A percentile compares a stretch with the other conserved stretches of the same genome.
Conservation (phyloP, 1,284 basidiomycete genomes). For the Sphaerobolus stellatus region DNA sequence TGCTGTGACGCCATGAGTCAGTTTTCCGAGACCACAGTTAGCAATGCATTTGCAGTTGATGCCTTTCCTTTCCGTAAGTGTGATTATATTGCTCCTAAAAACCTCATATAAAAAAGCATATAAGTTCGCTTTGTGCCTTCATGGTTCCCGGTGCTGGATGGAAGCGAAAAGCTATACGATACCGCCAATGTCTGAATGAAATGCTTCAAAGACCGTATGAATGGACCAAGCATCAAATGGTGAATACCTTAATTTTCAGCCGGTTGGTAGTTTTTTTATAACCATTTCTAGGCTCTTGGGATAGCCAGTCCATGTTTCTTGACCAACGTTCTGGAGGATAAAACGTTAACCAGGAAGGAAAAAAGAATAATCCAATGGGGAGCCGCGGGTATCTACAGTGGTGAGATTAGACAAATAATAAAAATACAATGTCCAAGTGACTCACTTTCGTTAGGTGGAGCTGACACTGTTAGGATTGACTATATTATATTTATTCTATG, state of each 20-base stretch:
- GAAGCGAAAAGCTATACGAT: conserved; percentile 23
- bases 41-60: conserved; percentile 22
- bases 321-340: conserved; percentile 21
- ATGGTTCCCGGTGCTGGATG: conserved; percentile 31
- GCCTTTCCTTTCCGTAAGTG: conserved; percentile 23
- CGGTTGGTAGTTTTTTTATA: not conserved
- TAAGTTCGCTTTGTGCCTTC: conserved; percentile 28
- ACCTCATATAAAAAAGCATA: not conserved
- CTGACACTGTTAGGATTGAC: not conserved
- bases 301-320: conserved; percentile 25
- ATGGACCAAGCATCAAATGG: not conserved
- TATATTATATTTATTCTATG: not conserved
- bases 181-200: conserved; percentile 13
- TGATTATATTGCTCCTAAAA: not conserved
- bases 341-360: conserved; percentile 20
- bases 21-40: not conserved
- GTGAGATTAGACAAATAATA: conserved; percentile 16
- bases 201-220: not conserved
- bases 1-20: conserved; percentile 14
- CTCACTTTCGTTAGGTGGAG: not conserved
- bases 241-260: not conserved
- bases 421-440: not conserved
- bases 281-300: conserved; percentile 23
- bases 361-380: conserved; percentile 29
- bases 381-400: conserved; percentile 29